Evolutionary conservation across 2,329 filamentous ascomycete species (phyloP), one percentile per base, ranked within the genome.

Genomic region (Aspergillus sp.): DNA sequence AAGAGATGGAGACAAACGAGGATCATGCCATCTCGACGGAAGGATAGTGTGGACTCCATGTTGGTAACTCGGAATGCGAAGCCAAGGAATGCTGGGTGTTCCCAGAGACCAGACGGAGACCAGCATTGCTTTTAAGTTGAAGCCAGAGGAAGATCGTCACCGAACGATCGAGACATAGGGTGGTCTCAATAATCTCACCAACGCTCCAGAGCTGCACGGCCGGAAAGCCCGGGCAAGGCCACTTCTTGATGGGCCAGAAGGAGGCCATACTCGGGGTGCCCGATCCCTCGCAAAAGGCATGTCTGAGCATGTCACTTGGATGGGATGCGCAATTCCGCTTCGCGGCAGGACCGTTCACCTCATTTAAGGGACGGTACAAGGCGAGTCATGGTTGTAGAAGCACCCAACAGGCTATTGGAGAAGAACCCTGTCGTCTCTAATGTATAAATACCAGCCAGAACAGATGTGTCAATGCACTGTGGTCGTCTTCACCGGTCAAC

Each of bases 1-100:
- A 62, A 55, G n/a, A 60, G 33, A 33, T 60, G 43, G 40, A 62
- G 51, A 25, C 49, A 54, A 41, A 49, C 40, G 43, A 60, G 39
- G 21, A 60, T 48, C 33, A 40, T 49, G 40, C 49, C 56, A 54
- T 60, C 58, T 45, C 52, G 55, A 40, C 55, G 55, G 44, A 52
- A 40, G 43, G 33, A 43, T 25, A 37, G 35, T 48, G 52, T 49
- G 52, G 31, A 55, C 37, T 47, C 40, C 52, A 55, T 55, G 21
- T 31, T 41, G 31, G 44, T 55, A 55, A 31, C 19, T 25, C 11
- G 31, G 39, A 19, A 53, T 53, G 9, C 27, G 25, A 53, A 44
- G 44, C 44, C 44, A 17, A 17, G 17, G 17, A 46, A 46, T 46
- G 44, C 25, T 46, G 44, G 44, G 17, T 46, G 44, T 46, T 25